Conservation (phyloP, 2,329 filamentous ascomycete species). For the Xylaria sp. region DNA sequence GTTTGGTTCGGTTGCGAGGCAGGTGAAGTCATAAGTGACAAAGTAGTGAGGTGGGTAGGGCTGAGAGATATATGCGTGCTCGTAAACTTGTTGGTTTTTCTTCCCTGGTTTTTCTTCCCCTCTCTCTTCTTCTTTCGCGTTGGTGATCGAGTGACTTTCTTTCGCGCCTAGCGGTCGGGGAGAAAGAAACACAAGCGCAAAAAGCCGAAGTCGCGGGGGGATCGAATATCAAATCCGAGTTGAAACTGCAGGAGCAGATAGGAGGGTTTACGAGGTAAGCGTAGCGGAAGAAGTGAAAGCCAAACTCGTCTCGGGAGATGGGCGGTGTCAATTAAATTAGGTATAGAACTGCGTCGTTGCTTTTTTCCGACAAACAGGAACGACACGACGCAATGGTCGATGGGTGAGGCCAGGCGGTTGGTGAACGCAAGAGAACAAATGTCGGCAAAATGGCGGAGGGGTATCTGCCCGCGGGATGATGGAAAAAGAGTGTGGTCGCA, state of each 20-base stretch:
- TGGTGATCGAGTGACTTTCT: slow-evolving; percentile 18
- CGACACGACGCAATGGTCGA: slow-evolving; percentile 19
- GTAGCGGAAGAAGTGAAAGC: slow-evolving; percentile 25
- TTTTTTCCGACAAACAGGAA: slow-evolving; percentile 19
- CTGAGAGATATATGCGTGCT: slow-evolving; percentile 15
- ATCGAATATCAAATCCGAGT: slow-evolving; percentile 38
- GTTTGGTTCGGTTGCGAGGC: slow-evolving; percentile 56
- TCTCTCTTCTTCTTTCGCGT: slow-evolving; percentile 12
- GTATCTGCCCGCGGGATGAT: slow-evolving; percentile 26
- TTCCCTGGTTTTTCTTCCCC: slow-evolving; percentile 1
- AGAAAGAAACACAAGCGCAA: slow-evolving; percentile 29
- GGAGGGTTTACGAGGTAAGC: slow-evolving; percentile 1
- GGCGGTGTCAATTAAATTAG: slow-evolving; percentile 28
- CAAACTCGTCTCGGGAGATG: slow-evolving; percentile 16
- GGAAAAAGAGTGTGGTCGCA: slow-evolving; percentile 27
- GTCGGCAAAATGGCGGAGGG: slow-evolving; percentile 2
- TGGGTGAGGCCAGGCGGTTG: slow-evolving; percentile 14
- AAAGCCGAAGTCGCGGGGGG: slow-evolving; percentile 12
- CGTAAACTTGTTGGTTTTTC: slow-evolving; percentile 4
- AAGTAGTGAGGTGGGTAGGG: slow-evolving; percentile 34
- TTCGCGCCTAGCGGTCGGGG: slow-evolving; percentile 24
- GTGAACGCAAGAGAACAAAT: slow-evolving; percentile 7
- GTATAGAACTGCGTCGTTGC: slow-evolving; percentile 15
- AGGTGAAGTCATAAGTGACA: slow-evolving; percentile 63
- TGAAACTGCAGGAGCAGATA: slow-evolving; percentile 15